Evolutionary conservation across 2,329 filamentous ascomycete genomes (phyloP), one percentile per base, ranked within the genome.

Genomic region (Talaromyces islandicus): DNA sequence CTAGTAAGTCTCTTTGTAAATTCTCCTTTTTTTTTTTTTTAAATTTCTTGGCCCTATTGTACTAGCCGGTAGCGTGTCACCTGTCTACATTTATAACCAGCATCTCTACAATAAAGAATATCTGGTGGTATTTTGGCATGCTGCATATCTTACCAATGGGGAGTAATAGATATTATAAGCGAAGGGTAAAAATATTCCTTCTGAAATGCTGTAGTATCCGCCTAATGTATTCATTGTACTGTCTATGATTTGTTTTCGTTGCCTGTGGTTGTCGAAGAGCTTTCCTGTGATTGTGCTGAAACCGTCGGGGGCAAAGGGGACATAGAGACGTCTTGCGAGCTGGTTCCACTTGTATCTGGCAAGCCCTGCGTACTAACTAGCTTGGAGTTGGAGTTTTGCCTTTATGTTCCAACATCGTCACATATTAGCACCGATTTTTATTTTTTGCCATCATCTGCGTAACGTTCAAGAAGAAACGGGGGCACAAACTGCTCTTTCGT

Each of bases 401-500:
- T 43, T 35, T 19, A 19, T 27, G 17, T 56, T 19, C 12, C 25
- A n/a, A 29, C 24, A 29, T 46, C 30, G 14, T 12, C 9, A 30
- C 19, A 32, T 17, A 46, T 56, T 38, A 56, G 54, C 38, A 25
- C 6, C 38, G 38, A 46, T 19, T 24, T 30, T 19, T 55, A 11
- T 10, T 1, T 35, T 27, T 27, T 27, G 25, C 14, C 52, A 24
- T 35, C 19, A 35, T 21, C 19, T 14, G 7, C 10, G 14, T 7
- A 46, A 24, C 19, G 5, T 46, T 24, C 43, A 46, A 30, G 27
- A 51, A 21, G 14, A 14, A 57, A 35, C n/a, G 55, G 27, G 9
- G n/a, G 51, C 17, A 54, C 17, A 54, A 30, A 61, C 59, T 41
- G 55, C 12, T 61, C 50, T 54, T 63, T 56, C 54, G 63, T 50